Percentiles rank a stretch among this genome's conserved stretches.
Conservation (phyloP, 2,329 filamentous ascomycete species). For the Hysterium pulicare region DNA sequence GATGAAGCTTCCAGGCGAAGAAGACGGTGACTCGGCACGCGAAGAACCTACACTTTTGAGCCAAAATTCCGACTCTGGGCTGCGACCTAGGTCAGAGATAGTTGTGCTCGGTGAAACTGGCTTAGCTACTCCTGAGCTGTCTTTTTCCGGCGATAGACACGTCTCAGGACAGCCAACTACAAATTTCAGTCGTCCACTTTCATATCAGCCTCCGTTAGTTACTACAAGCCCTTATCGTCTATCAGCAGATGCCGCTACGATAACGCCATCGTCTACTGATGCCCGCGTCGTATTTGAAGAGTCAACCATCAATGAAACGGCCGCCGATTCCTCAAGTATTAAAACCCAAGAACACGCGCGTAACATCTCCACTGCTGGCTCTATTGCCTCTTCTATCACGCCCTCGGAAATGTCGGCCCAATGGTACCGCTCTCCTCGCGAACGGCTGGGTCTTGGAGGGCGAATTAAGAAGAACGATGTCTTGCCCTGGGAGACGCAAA, state of each 20-base stretch:
- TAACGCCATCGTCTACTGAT: constrained; percentile 4
- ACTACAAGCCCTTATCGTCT: neutral
- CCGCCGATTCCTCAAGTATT: neutral
- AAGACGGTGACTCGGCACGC: constrained; percentile 1
- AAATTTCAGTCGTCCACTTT: constrained; percentile 14
- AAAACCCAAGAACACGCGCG: neutral
- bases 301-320: constrained; percentile 1
- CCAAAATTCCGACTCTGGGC: constrained; percentile 2
- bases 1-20: constrained; percentile 8
- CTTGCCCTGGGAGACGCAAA: constrained; percentile 29
- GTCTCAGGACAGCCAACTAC: no score
- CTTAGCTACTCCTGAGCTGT: no score
- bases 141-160: no score
- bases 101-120: no score
- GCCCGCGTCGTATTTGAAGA: constrained; percentile 1
- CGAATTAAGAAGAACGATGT: constrained; percentile 30
- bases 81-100: no score
- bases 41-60: no score
- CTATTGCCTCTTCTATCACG: constrained; percentile 21
- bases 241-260: neutral
- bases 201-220: constrained; percentile 1
- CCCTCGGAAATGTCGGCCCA: constrained; percentile 34
- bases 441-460: constrained; percentile 36
- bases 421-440: constrained; percentile 33
- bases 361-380: constrained; percentile 9